Percentiles rank a stretch among this genome's conserved stretches.
Conservation (phyloP, 495 filamentous ascomycete genomes). For the Cercophora newfieldiana region DNA sequence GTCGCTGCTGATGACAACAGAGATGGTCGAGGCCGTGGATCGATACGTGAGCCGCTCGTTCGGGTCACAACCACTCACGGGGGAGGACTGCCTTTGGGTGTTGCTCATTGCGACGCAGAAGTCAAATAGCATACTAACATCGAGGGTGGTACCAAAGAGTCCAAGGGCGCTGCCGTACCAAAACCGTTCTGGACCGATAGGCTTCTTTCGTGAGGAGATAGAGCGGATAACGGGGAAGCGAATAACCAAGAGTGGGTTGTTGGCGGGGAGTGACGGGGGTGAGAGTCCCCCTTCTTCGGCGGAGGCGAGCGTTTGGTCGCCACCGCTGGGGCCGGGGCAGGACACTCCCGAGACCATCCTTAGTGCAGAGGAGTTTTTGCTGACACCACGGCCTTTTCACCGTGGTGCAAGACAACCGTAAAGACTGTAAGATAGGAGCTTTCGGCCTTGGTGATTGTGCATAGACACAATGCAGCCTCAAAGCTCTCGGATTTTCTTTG, state of each 20-base stretch:
- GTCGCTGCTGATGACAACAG: not conserved
- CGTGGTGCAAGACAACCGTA: too few species aligned
- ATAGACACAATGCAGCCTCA: too few species aligned
- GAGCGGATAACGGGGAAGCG: too few species aligned
- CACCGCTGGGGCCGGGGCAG: too few species aligned
- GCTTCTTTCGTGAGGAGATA: too few species aligned
- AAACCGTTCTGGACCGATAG: too few species aligned
- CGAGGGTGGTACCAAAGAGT: not conserved
- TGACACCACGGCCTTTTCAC: not conserved
- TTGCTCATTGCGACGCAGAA: not conserved
- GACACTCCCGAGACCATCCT: not conserved
- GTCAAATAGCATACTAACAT: not conserved
- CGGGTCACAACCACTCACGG: not conserved
- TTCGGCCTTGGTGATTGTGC: too few species aligned
- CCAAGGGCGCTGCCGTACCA: too few species aligned
- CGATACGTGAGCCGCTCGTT: not conserved
- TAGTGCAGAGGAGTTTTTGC: not conserved
- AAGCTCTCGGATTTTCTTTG: too few species aligned
- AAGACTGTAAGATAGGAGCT: too few species aligned
- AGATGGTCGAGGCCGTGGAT: not conserved
- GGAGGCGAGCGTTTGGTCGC: not conserved
- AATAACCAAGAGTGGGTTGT: too few species aligned
- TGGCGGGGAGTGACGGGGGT: not conserved
- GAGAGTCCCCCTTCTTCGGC: not conserved
- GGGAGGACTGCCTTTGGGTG: not conserved